These are phyloP conservation scores for Globisporangium irregulare DNA, from an alignment of 352 stramenopile species.

Conservation along the genomic window DNA sequence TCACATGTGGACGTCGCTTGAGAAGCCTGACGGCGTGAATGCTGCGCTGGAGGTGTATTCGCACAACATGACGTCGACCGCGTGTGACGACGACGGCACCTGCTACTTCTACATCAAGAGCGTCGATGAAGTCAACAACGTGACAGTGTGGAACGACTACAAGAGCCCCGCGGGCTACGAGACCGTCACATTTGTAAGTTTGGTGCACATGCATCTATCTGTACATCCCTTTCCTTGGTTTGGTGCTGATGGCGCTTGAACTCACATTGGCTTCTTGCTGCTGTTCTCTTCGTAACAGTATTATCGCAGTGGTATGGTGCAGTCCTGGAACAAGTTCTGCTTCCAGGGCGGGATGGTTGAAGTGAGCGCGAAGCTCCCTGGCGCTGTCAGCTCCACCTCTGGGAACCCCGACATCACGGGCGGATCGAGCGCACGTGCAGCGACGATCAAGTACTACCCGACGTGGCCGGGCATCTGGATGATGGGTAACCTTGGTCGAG, in stretches of 20 bases:
- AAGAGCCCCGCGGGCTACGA: conserved; percentile 43
- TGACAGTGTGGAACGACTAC: conserved; percentile 71
- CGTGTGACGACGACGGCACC: conserved; percentile 28
- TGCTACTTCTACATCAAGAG: conserved; percentile 65
- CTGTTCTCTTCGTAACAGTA: not conserved
- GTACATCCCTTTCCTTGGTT: not conserved
- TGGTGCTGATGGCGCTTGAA: not conserved
- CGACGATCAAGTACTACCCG: conserved; percentile 45
- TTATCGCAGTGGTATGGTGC: conserved; percentile 73
- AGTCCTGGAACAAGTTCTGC: conserved; percentile 95
- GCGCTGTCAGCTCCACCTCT: conserved; percentile 49
- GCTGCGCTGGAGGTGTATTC: conserved; percentile 56
- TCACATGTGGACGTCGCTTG: conserved; percentile 43
- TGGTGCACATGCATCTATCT: conserved; percentile 21
- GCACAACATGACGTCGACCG: conserved; percentile 57
- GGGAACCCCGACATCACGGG: conserved; percentile 59
- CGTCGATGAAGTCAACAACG: conserved; percentile 42
- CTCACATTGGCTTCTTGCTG: not conserved
- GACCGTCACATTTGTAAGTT: conserved; percentile 52
- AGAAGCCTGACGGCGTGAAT: conserved; percentile 54
- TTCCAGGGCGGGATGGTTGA: conserved; percentile 94
- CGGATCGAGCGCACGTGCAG: conserved; percentile 53
- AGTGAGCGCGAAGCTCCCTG: conserved; percentile 84
- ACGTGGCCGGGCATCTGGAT: conserved; percentile 96
- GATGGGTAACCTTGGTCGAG: conserved; percentile 93